Evolutionary conservation across 1,284 basidiomycete species (phyloP), one percentile per base, ranked within the genome.

Genomic region (Trichosporon ovoides): DNA sequence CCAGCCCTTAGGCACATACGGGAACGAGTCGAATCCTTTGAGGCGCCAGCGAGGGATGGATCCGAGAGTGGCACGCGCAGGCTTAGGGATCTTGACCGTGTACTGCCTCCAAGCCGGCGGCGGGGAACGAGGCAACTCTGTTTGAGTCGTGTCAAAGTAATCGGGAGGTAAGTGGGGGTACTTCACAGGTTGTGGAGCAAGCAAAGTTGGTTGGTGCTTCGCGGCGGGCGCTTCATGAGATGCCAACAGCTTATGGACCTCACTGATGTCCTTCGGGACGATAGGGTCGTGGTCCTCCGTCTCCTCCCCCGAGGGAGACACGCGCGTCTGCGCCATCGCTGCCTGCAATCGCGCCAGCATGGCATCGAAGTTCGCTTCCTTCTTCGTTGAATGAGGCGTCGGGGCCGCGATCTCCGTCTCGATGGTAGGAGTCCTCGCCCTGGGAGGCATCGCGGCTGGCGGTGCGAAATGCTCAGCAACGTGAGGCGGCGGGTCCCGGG

Each of bases 281-380:
- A 52, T 3, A 7, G 43, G 28, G 33, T 52, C 38, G 2, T 53
- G 50, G n/a, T 28, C 38, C 3, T 52, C 46, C 20, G 13, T 34
- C 22, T 18, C 40, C 35, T 52, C 31, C 24, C 24, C 38, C 18
- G 64, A 78, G 16, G 72, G 74, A 18, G 80, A 77, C 55, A 87
- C 84, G 83, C 89, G 87, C 37, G 82, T 83, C 70, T 85, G 83
- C 14, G 55, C 65, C 68, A 95, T 78, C 4, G 87, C 91, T 20
- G 88, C 90, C 70, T 88, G 91, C 68, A 96, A 91, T 31, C 91
- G 83, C 7, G 88, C 90, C 82, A 96, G 87, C 55, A 86, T 85
- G 69, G 91, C 87, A 68, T 92, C 87, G 66, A 94, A 78, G 85
- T 80, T 40, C 83, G 83, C 65, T 86, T 88, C 67, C 84, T 76